phyloP scores from a whole-genome alignment of 768 basidiomycete species.

The Tricholoma matsutake region DNA sequence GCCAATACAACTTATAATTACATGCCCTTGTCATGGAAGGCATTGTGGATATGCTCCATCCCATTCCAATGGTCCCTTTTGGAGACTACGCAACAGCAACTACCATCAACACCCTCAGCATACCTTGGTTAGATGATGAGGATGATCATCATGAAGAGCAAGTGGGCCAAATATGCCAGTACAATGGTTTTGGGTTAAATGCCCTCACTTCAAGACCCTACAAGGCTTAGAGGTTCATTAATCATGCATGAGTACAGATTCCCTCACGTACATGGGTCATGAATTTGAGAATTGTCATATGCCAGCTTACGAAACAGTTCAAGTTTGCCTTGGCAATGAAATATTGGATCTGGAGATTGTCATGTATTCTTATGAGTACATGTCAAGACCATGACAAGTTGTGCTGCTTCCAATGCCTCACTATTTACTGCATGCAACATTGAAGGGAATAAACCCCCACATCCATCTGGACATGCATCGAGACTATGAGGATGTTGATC shows the following conservation, averaged over 20 bases:
- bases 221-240: neutral
- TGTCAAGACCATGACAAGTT: conserved; percentile 15
- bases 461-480: too few species aligned
- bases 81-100: neutral
- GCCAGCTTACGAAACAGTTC: conserved; percentile 12
- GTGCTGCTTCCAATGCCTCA: neutral
- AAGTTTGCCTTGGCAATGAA: conserved; percentile 10
- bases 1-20: neutral
- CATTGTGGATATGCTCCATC: neutral
- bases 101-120: neutral
- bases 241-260: neutral
- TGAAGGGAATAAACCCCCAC: too few species aligned
- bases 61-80: neutral
- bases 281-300: conserved; percentile 5
- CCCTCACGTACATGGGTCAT: neutral
- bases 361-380: conserved; percentile 10
- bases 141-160: neutral
- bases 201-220: neutral
- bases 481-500: too few species aligned
- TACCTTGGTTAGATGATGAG: neutral
- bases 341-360: conserved; percentile 25
- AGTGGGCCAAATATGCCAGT: neutral
- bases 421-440: too few species aligned
- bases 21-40: neutral
- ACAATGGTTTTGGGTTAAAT: neutral